These are phyloP conservation scores for Mycena vulgaris DNA, from an alignment of 768 basidiomycete genomes.

Conservation along the genomic window DNA sequence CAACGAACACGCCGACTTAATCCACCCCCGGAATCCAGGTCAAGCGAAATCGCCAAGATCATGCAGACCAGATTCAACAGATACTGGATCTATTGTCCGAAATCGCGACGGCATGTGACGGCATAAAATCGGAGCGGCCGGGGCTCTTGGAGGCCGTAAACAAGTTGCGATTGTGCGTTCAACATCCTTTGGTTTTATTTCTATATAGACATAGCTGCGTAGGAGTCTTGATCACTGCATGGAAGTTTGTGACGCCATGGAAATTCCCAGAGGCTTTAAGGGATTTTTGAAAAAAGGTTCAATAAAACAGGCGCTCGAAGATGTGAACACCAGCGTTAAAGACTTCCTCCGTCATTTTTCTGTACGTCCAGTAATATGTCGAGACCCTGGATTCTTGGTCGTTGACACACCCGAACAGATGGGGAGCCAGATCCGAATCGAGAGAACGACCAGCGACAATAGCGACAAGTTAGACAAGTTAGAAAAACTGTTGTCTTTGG, in stretches of 20 bases:
- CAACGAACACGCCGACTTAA: background rate
- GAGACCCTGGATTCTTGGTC: background rate
- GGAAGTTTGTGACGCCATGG: background rate
- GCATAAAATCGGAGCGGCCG: background rate
- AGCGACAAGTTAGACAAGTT: slow-evolving; percentile 20
- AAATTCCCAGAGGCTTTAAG: background rate
- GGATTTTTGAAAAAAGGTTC: background rate
- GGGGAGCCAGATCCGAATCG: slow-evolving; percentile 1
- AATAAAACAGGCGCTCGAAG: background rate
- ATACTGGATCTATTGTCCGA: background rate
- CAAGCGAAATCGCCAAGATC: background rate
- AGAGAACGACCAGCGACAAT: slow-evolving; percentile 14
- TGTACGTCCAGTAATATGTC: background rate
- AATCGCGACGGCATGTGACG: background rate
- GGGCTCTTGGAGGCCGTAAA: background rate
- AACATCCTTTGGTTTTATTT: background rate
- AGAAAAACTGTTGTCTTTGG: background rate
- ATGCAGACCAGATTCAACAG: background rate
- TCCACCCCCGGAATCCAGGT: slow-evolving; percentile 2
- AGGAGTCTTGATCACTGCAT: background rate
- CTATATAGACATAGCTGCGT: background rate
- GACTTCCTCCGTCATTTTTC: background rate
- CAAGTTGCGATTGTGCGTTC: background rate
- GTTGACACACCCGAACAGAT: background rate
- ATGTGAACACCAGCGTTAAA: background rate